phyloP scores from a whole-genome alignment of 352 stramenopile genomes.

The Pythium folliculosum region DNA sequence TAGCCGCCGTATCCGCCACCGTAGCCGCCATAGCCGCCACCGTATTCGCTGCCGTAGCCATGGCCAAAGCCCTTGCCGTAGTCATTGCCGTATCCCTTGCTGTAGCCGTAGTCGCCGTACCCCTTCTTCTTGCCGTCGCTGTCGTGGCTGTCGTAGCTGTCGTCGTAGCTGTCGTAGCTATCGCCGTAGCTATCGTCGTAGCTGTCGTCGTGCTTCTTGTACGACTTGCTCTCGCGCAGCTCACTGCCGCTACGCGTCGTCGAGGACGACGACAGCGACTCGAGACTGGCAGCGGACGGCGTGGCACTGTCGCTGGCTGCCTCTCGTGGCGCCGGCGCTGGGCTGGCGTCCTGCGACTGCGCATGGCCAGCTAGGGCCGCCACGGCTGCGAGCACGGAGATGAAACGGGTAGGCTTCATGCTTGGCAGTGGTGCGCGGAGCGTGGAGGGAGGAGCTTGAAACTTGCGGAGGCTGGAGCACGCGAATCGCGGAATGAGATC shows the following conservation, averaged over 20 bases:
- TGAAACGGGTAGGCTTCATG: conserved; percentile 7
- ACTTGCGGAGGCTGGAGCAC: conserved; percentile 12
- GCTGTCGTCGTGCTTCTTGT: conserved; percentile 15
- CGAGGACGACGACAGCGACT: neutral
- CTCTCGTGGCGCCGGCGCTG: neutral
- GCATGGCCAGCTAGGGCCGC: neutral
- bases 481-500: conserved; percentile 21
- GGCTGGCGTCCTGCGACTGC: neutral
- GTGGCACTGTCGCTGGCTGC: neutral
- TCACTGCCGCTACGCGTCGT: neutral
- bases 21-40: neutral
- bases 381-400: neutral
- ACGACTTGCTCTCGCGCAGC: neutral
- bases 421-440: too few species aligned
- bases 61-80: neutral
- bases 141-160: conserved; percentile 7
- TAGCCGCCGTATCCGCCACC: conserved; percentile 9
- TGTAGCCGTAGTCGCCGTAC: neutral
- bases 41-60: conserved; percentile 11
- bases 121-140: neutral
- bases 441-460: neutral
- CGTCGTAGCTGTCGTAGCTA: neutral
- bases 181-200: conserved; percentile 1
- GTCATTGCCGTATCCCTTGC: neutral
- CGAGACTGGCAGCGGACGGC: neutral